phyloP scores from a whole-genome alignment of 345 rosid genomes.

The Murraya paniculata region DNA sequence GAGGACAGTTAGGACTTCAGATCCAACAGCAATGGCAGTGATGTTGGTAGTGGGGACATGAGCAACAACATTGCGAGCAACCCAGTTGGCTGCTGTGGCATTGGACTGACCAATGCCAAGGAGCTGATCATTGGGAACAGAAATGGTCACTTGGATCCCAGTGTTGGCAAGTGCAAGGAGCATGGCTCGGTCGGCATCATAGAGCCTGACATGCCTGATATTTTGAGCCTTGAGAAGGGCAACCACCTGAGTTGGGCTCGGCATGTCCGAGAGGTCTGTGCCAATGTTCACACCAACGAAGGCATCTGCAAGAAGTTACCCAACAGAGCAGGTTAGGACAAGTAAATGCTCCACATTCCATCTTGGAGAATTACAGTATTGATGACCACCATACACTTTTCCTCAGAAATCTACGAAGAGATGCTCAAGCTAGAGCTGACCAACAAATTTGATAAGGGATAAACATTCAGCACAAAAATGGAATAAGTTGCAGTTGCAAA shows the following conservation, averaged over 20 bases:
- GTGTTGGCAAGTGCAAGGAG: constrained; percentile 87
- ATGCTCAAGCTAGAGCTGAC: not conserved
- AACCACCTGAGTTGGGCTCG: constrained; percentile 82
- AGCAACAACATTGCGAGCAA: constrained; percentile 72
- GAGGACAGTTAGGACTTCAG: constrained; percentile 70
- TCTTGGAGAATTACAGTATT: constrained; percentile 2
- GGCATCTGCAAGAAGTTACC: constrained; percentile 49
- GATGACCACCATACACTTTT: not conserved
- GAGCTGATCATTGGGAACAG: constrained; percentile 92
- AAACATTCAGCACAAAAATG: not conserved
- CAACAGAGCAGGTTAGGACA: not conserved
- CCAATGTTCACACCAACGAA: constrained; percentile 90
- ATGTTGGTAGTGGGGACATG: constrained; percentile 94
- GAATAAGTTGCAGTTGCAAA: not conserved
- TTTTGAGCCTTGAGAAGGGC: constrained; percentile 86
- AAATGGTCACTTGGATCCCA: constrained; percentile 75
- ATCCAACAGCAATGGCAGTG: constrained; percentile 84
- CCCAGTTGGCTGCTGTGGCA: constrained; percentile 98
- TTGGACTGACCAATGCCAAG: constrained; percentile 98
- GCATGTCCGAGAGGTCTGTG: constrained; percentile 83
- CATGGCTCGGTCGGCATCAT: constrained; percentile 79
- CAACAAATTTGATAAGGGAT: not conserved
- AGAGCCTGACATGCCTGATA: constrained; percentile 75
- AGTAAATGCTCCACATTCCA: not conserved
- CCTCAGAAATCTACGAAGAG: not conserved